Evolutionary conservation across 2,329 filamentous ascomycete genomes (phyloP).

Genomic region (Sporothrix pseudoabietina): DNA sequence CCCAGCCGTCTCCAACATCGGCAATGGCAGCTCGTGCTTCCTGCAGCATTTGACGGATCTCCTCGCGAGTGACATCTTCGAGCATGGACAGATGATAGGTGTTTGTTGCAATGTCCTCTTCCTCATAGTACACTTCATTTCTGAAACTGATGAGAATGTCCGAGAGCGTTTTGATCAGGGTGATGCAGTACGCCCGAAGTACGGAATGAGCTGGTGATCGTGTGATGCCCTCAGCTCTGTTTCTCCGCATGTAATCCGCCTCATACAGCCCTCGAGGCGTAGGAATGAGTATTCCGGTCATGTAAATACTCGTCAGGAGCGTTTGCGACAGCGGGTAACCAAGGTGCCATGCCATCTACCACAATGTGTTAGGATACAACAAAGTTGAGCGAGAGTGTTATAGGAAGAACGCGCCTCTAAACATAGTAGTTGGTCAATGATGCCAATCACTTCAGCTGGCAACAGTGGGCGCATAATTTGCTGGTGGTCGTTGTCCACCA

Average conservation of each 20-base stretch:
- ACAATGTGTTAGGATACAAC: neutral
- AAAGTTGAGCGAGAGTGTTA: neutral
- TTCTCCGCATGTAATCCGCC: slow-evolving; percentile 60
- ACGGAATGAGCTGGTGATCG: slow-evolving; percentile 51
- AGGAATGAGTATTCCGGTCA: slow-evolving; percentile 79
- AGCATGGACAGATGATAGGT: slow-evolving; percentile 82
- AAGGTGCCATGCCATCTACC: slow-evolving; percentile 92
- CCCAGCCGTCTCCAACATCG: slow-evolving; percentile 45
- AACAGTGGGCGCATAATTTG: slow-evolving; percentile 68
- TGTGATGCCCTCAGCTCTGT: slow-evolving; percentile 46
- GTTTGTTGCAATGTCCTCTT: slow-evolving; percentile 95
- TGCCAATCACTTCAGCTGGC: slow-evolving; percentile 81
- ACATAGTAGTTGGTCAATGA: slow-evolving; percentile 90
- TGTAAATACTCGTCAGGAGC: slow-evolving; percentile 86
- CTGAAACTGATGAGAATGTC: slow-evolving; percentile 76
- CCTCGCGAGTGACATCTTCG: slow-evolving; percentile 59
- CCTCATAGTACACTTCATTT: slow-evolving; percentile 91
- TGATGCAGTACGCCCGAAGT: slow-evolving; percentile 83
- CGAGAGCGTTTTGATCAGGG: slow-evolving; percentile 78
- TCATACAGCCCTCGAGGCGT: slow-evolving; percentile 64
- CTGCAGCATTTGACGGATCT: slow-evolving; percentile 58
- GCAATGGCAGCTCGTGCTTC: slow-evolving; percentile 58
- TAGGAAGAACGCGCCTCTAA: slow-evolving; percentile 66
- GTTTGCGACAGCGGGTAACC: slow-evolving; percentile 97
- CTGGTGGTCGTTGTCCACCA: slow-evolving; percentile 77